Conservation (phyloP, 1,284 basidiomycete species). For the Apiotrichum porosum region DNA sequence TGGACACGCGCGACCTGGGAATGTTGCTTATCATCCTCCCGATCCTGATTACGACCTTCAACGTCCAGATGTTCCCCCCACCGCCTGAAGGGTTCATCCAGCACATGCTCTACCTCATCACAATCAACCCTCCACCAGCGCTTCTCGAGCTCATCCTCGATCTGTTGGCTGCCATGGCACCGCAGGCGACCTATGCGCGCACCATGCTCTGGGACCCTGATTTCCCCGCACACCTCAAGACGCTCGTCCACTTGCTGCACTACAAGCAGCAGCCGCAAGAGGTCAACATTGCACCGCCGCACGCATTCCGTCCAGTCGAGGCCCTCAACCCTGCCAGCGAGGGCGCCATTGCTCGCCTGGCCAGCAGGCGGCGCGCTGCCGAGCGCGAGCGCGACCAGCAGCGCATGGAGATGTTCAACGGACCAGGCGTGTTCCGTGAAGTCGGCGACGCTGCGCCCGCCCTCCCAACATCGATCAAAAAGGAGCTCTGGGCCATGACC, state of each 20-base stretch:
- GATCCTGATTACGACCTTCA: conserved; percentile 26
- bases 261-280: conserved; percentile 15
- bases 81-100: conserved; percentile 26
- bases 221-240: conserved; percentile 31
- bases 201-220: conserved; percentile 24
- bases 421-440: conserved; percentile 21
- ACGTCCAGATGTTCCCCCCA: conserved; percentile 22
- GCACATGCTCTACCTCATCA: conserved; percentile 33
- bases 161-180: conserved; percentile 33
- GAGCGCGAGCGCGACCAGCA: conserved; percentile 33
- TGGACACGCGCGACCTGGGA: conserved; percentile 34
- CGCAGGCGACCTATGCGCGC: conserved; percentile 22
- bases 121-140: conserved; percentile 21
- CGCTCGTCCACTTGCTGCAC: conserved; percentile 30
- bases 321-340: conserved; percentile 36
- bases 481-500: conserved; percentile 32
- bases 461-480: conserved; percentile 21
- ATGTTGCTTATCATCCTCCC: conserved; percentile 33
- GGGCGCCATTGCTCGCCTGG: conserved; percentile 20
- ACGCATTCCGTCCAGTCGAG: conserved; percentile 12
- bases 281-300: conserved; percentile 19
- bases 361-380: conserved; percentile 18
- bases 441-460: conserved; percentile 34
- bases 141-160: conserved; percentile 39
- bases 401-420: conserved; percentile 27